Conservation (phyloP, 345 rosid genomes). For the Hypericum perforatum region DNA sequence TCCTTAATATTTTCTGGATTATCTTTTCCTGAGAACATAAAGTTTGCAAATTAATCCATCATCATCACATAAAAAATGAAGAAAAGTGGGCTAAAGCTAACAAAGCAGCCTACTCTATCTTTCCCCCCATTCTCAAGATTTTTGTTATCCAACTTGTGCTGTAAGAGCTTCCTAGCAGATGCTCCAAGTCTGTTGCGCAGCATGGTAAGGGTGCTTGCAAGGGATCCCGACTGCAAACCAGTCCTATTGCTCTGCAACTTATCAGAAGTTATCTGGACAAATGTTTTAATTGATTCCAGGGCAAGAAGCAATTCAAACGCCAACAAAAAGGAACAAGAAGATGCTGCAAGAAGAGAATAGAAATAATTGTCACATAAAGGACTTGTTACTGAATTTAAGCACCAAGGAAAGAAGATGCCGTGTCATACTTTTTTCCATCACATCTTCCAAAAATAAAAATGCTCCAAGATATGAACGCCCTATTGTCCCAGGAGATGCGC, state of each 20-base stretch:
- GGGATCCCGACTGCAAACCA: slow-evolving; percentile 13
- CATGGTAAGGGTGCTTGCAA: slow-evolving; percentile 26
- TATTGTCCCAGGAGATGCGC: slow-evolving; percentile 46
- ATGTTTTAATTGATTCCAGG: slow-evolving; percentile 44
- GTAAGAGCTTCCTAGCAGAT: slow-evolving; percentile 59
- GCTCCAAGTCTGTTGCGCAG: slow-evolving; percentile 40
- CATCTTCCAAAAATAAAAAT: slow-evolving; percentile 48
- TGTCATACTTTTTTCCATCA: slow-evolving; percentile 41
- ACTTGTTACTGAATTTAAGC: not conserved
- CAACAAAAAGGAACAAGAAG: slow-evolving; percentile 56
- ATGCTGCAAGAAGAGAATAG: slow-evolving; percentile 43
- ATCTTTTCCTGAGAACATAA: slow-evolving; percentile 50
- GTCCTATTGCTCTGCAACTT: slow-evolving; percentile 31
- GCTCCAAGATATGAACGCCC: slow-evolving; percentile 58
- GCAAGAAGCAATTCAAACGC: slow-evolving; percentile 59
- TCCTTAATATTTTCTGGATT: slow-evolving; percentile 53
- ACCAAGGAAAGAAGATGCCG: slow-evolving; percentile 7
- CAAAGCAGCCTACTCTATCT: slow-evolving; percentile 47
- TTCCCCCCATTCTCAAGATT: slow-evolving; percentile 58
- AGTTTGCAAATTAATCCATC: not conserved
- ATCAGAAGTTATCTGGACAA: slow-evolving; percentile 30
- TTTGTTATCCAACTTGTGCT: slow-evolving; percentile 43
- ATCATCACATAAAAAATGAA: slow-evolving; percentile 5
- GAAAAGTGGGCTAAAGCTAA: slow-evolving; percentile 9
- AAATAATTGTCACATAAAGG: slow-evolving; percentile 1